Conservation (phyloP, 805 yeast genomes). For the Torulaspora microellipsoides region DNA sequence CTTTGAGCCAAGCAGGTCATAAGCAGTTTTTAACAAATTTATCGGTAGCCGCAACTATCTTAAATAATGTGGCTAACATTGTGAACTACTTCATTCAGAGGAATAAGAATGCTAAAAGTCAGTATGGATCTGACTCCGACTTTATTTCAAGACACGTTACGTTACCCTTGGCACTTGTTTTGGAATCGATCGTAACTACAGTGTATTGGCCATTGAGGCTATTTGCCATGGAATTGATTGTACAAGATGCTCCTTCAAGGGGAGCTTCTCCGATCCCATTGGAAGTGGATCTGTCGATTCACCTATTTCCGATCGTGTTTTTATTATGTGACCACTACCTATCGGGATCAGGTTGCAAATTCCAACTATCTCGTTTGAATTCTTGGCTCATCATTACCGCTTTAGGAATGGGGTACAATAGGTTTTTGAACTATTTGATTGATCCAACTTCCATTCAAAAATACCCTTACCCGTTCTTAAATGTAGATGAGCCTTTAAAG, state of each 20-base stretch:
- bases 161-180: conserved; percentile 50
- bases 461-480: conserved; percentile 67
- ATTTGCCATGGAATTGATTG: conserved; percentile 46
- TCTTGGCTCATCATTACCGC: conserved; percentile 40
- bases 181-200: conserved; percentile 56
- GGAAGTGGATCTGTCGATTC: conserved; percentile 52
- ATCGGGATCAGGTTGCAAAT: conserved; percentile 45
- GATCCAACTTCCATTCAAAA: conserved; percentile 43
- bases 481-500: conserved; percentile 45
- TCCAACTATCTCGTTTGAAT: conserved; percentile 30
- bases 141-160: conserved; percentile 32
- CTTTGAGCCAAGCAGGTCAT: conserved; percentile 55
- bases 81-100: conserved; percentile 31
- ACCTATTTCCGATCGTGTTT: conserved; percentile 53
- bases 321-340: conserved; percentile 47
- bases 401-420: conserved; percentile 50
- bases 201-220: conserved; percentile 69
- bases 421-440: conserved; percentile 44
- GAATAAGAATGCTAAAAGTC: not conserved
- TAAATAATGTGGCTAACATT: conserved; percentile 40
- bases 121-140: not conserved
- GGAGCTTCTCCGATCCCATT: conserved; percentile 41
- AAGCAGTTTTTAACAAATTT: conserved; percentile 69
- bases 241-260: conserved; percentile 29
- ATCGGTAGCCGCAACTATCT: conserved; percentile 46